Percentiles rank a stretch among this genome's conserved stretches.
These are phyloP conservation scores for Escovopsis weberi DNA, from an alignment of 2,329 filamentous ascomycete species.

Conservation along the genomic window DNA sequence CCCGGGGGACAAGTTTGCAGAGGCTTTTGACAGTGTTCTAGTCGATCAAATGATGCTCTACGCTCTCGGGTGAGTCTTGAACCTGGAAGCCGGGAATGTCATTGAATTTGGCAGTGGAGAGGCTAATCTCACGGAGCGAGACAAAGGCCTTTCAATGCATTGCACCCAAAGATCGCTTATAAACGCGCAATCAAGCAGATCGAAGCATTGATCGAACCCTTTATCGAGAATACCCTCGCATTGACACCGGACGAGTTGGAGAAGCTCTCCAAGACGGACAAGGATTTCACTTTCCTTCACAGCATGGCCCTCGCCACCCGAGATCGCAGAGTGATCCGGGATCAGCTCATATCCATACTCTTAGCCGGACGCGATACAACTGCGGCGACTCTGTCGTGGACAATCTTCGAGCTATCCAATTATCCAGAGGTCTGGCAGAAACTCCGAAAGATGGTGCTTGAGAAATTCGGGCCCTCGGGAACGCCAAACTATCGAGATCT, in stretches of 20 bases:
- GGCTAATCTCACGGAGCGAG: slow-evolving; percentile 21
- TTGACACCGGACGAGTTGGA: slow-evolving; percentile 56
- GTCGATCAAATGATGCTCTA: slow-evolving; percentile 38
- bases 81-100: no score
- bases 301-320: slow-evolving; percentile 70
- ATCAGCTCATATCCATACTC: slow-evolving; percentile 72
- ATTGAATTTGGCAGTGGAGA: neutral
- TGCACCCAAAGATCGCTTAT: slow-evolving; percentile 54
- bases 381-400: slow-evolving; percentile 66
- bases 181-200: slow-evolving; percentile 49
- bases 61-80: slow-evolving; percentile 8
- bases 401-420: slow-evolving; percentile 65
- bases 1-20: slow-evolving; percentile 54
- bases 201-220: slow-evolving; percentile 62
- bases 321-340: slow-evolving; percentile 56
- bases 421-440: slow-evolving; percentile 54
- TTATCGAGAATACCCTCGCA: slow-evolving; percentile 58
- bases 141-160: slow-evolving; percentile 43
- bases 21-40: slow-evolving; percentile 70
- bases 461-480: slow-evolving; percentile 46
- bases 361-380: slow-evolving; percentile 83
- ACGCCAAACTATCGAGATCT: slow-evolving; percentile 63
- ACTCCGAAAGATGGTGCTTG: slow-evolving; percentile 57
- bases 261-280: slow-evolving; percentile 53
- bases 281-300: slow-evolving; percentile 73